Conservation (phyloP, 2,329 filamentous ascomycete genomes). For the Teratosphaeria destructans region DNA sequence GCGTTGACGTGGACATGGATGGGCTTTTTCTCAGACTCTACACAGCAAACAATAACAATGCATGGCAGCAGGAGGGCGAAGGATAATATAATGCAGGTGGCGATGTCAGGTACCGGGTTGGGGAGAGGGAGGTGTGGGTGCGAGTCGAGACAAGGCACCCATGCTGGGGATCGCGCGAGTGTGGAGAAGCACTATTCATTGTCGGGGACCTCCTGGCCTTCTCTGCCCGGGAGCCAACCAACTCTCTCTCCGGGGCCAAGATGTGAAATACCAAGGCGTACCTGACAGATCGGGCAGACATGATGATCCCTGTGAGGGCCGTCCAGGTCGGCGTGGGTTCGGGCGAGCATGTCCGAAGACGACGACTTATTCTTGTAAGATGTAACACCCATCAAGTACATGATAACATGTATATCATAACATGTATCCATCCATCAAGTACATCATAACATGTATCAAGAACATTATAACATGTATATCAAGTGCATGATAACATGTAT, state of each 20-base stretch:
- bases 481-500: too few species aligned
- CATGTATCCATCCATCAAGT: too few species aligned
- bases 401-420: too few species aligned
- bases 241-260: neutral
- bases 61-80: neutral
- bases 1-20: neutral
- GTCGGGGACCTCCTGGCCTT: too few species aligned
- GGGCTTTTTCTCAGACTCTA: neutral
- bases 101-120: neutral
- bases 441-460: too few species aligned
- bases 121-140: neutral
- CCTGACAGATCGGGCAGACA: neutral
- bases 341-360: too few species aligned
- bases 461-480: too few species aligned
- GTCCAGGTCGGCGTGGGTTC: too few species aligned
- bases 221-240: neutral
- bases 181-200: too few species aligned
- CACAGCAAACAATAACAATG: neutral
- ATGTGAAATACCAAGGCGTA: neutral
- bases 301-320: neutral
- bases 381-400: too few species aligned
- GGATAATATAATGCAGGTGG: neutral
- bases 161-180: neutral
- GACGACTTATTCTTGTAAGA: too few species aligned
- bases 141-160: neutral